Conservation (phyloP, 78 protist genomes). For the Dictyostelium discoideum region DNA sequence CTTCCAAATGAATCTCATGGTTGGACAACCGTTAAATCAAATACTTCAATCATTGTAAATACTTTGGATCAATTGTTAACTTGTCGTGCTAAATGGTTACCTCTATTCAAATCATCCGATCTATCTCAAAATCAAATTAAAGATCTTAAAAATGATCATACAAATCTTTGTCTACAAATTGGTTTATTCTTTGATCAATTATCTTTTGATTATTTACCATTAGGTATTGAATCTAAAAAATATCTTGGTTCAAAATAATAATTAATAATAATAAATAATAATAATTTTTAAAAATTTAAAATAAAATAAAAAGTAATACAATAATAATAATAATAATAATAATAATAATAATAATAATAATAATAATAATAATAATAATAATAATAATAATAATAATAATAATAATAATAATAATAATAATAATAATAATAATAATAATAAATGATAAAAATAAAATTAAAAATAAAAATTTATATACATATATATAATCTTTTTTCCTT, state of each 20-base stretch:
- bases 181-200: constrained; percentile 44
- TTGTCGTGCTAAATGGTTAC: constrained; percentile 53
- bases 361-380: too few species aligned
- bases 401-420: too few species aligned
- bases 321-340: background rate
- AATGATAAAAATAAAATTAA: background rate
- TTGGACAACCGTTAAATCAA: constrained; percentile 74
- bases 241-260: constrained; percentile 4
- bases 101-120: background rate
- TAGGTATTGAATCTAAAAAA: constrained; percentile 58
- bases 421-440: background rate
- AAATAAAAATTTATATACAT: too few species aligned
- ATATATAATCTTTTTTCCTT: too few species aligned
- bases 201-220: constrained; percentile 34
- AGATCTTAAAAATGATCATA: constrained; percentile 53
- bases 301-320: too few species aligned
- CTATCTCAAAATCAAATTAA: constrained; percentile 20
- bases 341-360: background rate
- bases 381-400: background rate
- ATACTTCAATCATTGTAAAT: constrained; percentile 37
- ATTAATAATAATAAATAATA: too few species aligned
- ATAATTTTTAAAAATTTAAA: too few species aligned
- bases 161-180: constrained; percentile 28
- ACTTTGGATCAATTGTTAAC: constrained; percentile 61
- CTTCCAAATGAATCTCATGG: constrained; percentile 79